Conservation (phyloP, 83 land plant species). For the Picea mariana region DNA sequence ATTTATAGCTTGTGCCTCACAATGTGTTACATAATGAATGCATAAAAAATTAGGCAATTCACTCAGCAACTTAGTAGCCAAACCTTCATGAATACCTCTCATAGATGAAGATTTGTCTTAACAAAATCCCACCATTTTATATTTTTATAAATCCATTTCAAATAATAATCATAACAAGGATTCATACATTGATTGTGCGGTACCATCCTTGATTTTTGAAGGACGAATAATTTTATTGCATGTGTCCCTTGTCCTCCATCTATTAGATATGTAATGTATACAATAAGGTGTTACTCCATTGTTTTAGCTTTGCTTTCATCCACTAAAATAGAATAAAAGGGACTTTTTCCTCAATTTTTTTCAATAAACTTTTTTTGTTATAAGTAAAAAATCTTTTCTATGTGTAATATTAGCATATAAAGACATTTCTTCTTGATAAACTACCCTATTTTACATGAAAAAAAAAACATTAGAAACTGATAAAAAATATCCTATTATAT, state of each 20-base stretch:
- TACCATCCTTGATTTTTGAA: background rate
- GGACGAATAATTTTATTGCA: background rate
- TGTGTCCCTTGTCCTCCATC: background rate
- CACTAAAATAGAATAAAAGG: background rate
- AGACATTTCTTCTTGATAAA: too few relatives aligned
- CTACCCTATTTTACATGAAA: too few relatives aligned
- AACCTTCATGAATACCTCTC: background rate
- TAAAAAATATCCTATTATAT: too few relatives aligned
- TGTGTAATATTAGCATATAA: too few relatives aligned
- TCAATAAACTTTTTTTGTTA: background rate
- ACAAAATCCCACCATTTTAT: background rate
- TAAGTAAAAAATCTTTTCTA: too few relatives aligned
- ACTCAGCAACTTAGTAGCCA: background rate
- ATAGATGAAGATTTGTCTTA: background rate
- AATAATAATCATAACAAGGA: background rate
- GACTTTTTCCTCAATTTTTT: background rate
- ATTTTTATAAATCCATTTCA: background rate
- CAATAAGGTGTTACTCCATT: background rate
- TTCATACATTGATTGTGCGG: background rate
- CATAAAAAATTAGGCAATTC: background rate
- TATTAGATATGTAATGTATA: background rate
- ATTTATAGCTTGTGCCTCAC: background rate
- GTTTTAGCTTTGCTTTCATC: background rate
- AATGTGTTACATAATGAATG: background rate
- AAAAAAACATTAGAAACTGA: too few relatives aligned